phyloP scores from a whole-genome alignment of 2,329 filamentous ascomycete genomes.

The Stemphylium vesicarium region DNA sequence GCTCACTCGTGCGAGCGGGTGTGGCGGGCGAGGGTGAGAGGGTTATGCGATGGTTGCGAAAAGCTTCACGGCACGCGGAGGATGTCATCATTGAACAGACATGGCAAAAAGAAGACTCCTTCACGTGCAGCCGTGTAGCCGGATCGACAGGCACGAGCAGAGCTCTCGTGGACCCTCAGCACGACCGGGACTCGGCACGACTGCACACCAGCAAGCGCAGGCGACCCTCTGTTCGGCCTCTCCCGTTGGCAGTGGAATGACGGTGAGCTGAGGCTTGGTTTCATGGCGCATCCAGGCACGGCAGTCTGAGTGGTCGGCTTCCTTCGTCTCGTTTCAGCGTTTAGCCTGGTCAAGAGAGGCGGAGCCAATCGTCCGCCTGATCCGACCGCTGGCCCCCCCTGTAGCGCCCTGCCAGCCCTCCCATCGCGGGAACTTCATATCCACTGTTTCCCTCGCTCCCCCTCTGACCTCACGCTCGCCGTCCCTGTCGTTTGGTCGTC shows the following conservation, averaged over 20 bases:
- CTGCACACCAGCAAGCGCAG: background rate
- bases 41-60: background rate
- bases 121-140: no score
- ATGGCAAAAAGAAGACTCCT: no score
- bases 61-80: no score
- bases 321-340: conserved; percentile 28
- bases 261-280: conserved; percentile 23
- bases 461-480: conserved; percentile 24
- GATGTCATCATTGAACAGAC: no score
- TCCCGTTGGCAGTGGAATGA: conserved; percentile 8
- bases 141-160: background rate
- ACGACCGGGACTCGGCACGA: background rate
- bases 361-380: conserved; percentile 25
- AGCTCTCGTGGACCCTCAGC: background rate
- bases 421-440: conserved; percentile 27
- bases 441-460: conserved; percentile 32
- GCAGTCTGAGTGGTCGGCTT: conserved; percentile 27
- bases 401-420: conserved; percentile 6
- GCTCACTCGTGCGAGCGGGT: background rate
- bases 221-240: background rate
- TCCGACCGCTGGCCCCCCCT: conserved; percentile 5
- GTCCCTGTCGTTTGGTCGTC: conserved; percentile 16
- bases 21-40: conserved; percentile 3
- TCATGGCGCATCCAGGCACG: conserved; percentile 37
- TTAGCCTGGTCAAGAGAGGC: conserved; percentile 16